Evolutionary conservation across 2,329 filamentous ascomycete genomes (phyloP), one percentile per base, ranked within the genome.

Genomic region (Fusarium sp.): DNA sequence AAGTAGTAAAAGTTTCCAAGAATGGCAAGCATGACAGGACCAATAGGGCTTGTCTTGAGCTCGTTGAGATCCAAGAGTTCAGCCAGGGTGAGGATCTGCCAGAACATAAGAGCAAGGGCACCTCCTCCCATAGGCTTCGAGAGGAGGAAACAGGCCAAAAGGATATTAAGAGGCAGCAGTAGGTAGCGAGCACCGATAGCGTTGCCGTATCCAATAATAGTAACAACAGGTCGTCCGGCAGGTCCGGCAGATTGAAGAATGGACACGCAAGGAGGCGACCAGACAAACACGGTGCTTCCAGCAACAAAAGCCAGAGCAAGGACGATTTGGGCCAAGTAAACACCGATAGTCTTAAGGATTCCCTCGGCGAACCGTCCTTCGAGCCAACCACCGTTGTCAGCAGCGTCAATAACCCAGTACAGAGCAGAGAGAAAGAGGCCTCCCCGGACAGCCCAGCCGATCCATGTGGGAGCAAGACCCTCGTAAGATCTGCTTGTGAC

Each of bases 51-150:
- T 51, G 87, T 84, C 18, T 90, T 88, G 41, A 91, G 79, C 65
- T 81, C 79, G 76, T 88, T 87, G 72, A 89, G 82, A 77, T 92
- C 88, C 48, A 91, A 78, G 69, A 91, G 84, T 78, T 92, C 88
- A 65, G 87, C 78, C n/a, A 92, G 87, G 13, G 93, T 94, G 65
- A 99, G 88, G 45, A 97, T 90, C 81, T 98, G 95, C 90, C 94
- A 95, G 65, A 94, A 84, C 80, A 96, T 89, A 53, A 98, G 84
- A 10, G 89, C 92, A 53, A 98, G 87, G 1, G 94, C 90, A 52
- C 94, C 94, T 62, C 91, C 90, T 54, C 96, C 96, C 93, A 99
- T 97, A 18, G 96, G 96, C 79, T 98, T 98, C 69, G 95, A 92
- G 27, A 98, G 86, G 10, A 98, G 86, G 57, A 94, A 88, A 61